Conservation (phyloP, 768 basidiomycete species). For the Dioszegia crocea region DNA sequence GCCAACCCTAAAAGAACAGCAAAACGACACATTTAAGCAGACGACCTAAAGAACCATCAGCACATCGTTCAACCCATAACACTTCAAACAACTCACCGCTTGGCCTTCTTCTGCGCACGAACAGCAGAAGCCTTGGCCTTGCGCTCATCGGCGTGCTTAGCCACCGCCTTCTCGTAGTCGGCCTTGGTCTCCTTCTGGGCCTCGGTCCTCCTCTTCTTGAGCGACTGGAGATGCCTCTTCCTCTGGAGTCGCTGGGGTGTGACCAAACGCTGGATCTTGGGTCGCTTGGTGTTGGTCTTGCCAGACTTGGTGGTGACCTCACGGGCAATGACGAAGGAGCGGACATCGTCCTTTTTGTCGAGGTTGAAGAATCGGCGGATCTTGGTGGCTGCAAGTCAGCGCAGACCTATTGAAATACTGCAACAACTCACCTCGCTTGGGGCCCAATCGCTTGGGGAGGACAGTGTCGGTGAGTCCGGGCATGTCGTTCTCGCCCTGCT, state of each 20-base stretch:
- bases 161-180: constrained; percentile 83
- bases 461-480: constrained; percentile 87
- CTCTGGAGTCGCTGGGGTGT: constrained; percentile 94
- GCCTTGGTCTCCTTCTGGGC: constrained; percentile 90
- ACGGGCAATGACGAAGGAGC: constrained; percentile 81
- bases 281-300: constrained; percentile 96
- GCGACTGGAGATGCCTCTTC: constrained; percentile 81
- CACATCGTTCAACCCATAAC: neutral
- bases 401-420: neutral
- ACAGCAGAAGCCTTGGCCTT: constrained; percentile 79
- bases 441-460: constrained; percentile 69
- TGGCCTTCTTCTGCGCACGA: constrained; percentile 51
- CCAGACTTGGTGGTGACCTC: constrained; percentile 86
- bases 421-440: constrained; percentile 7
- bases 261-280: constrained; percentile 79
- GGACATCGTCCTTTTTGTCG: constrained; percentile 94
- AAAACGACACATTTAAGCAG: constrained; percentile 8
- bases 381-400: constrained; percentile 64
- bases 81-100: neutral
- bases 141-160: constrained; percentile 89
- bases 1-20: constrained; percentile 6
- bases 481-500: constrained; percentile 87
- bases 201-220: constrained; percentile 82
- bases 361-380: constrained; percentile 97
- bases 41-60: neutral